phyloP scores from a whole-genome alignment of 345 rosid genomes.

The Lagerstroemia speciosa region DNA sequence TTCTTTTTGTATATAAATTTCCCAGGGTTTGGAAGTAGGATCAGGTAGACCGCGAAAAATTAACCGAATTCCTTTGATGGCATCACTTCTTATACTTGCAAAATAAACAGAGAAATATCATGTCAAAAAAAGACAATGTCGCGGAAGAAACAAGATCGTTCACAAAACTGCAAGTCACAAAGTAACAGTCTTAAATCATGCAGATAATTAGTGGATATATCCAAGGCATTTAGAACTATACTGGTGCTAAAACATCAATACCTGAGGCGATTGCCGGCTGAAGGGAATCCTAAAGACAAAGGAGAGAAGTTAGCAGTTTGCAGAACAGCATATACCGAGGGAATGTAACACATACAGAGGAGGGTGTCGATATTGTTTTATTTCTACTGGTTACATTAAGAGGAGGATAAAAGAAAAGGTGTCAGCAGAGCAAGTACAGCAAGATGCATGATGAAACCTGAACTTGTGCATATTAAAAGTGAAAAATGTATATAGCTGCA shows the following conservation, averaged over 20 bases:
- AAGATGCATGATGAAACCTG: not conserved
- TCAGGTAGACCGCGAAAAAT: not conserved
- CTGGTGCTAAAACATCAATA: constrained; percentile 11
- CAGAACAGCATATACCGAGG: not conserved
- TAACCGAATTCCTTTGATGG: not conserved
- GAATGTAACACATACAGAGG: not conserved
- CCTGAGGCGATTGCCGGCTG: constrained; percentile 62
- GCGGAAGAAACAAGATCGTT: not conserved
- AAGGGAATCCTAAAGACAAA: constrained; percentile 45
- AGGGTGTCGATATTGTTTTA: not conserved
- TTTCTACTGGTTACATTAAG: not conserved
- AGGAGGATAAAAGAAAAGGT: not conserved
- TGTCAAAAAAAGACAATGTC: not conserved
- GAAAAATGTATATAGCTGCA: not conserved
- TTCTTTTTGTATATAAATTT: not conserved
- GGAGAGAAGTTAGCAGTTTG: not conserved
- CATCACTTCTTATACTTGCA: not conserved
- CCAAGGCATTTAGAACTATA: not conserved
- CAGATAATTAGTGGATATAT: not conserved
- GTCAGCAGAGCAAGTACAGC: not conserved
- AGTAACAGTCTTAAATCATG: not conserved
- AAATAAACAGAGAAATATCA: not conserved
- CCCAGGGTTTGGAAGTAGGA: not conserved
- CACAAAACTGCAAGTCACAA: not conserved
- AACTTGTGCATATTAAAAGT: not conserved